Percentiles rank a stretch among this genome's conserved stretches.
These are phyloP conservation scores for Taphrina flavorubra DNA, from an alignment of 1,139 yeast species.

Conservation along the genomic window DNA sequence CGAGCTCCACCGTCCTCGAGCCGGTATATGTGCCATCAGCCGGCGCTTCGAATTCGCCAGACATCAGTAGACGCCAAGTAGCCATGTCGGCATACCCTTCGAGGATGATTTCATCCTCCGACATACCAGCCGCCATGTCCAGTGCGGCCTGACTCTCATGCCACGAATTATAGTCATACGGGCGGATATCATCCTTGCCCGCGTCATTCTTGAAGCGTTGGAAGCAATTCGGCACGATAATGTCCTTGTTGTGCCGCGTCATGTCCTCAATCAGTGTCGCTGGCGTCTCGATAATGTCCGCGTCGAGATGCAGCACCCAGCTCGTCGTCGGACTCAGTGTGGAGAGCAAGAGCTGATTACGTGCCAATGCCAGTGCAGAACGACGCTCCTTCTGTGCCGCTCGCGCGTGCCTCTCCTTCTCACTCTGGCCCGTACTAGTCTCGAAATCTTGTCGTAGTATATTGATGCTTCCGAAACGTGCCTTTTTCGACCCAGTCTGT, in stretches of 20 bases:
- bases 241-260: slow-evolving; percentile 83
- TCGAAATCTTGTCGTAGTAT: slow-evolving; percentile 89
- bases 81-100: slow-evolving; percentile 92
- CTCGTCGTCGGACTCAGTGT: slow-evolving; percentile 86
- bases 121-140: slow-evolving; percentile 69
- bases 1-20: slow-evolving; percentile 59
- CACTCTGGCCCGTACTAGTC: slow-evolving; percentile 59
- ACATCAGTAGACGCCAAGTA: slow-evolving; percentile 95
- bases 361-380: slow-evolving; percentile 86
- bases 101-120: slow-evolving; percentile 86
- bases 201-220: slow-evolving; percentile 69
- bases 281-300: slow-evolving; percentile 91
- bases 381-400: slow-evolving; percentile 88
- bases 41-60: slow-evolving; percentile 72
- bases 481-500: slow-evolving; percentile 63
- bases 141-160: slow-evolving; percentile 87
- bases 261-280: slow-evolving; percentile 80
- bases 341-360: slow-evolving; percentile 90
- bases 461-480: slow-evolving; percentile 77
- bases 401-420: slow-evolving; percentile 59
- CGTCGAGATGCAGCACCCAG: slow-evolving; percentile 96
- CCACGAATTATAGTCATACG: slow-evolving; percentile 97
- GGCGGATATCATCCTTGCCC: slow-evolving; percentile 68
- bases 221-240: slow-evolving; percentile 88
- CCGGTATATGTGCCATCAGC: slow-evolving; percentile 52